Evolutionary conservation across 805 yeast genomes (phyloP).

Genomic region (Hermanozyma aechmeae): DNA sequence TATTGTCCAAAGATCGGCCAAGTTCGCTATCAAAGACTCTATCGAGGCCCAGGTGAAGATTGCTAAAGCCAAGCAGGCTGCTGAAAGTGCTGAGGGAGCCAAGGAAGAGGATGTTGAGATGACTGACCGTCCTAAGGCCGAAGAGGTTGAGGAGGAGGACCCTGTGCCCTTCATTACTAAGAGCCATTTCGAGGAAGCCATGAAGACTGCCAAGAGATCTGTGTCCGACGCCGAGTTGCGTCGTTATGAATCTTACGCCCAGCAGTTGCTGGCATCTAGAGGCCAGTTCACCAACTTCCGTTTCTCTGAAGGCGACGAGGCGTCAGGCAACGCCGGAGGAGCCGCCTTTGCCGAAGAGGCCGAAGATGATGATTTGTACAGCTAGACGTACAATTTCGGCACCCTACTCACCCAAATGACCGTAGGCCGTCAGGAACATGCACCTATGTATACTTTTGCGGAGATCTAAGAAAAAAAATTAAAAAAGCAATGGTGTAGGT

Average conservation of each 20-base stretch:
- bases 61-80: slow-evolving; percentile 31
- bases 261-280: slow-evolving; percentile 91
- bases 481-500: no score
- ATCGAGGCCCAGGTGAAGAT: slow-evolving; percentile 62
- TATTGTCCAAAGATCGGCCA: slow-evolving; percentile 97
- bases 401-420: no score
- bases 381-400: slow-evolving; percentile 7
- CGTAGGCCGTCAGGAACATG: no score
- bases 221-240: slow-evolving; percentile 96
- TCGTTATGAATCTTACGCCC: slow-evolving; percentile 97
- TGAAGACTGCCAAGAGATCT: slow-evolving; percentile 98
- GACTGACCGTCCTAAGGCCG: slow-evolving; percentile 23
- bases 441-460: no score
- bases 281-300: slow-evolving; percentile 89
- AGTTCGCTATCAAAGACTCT: slow-evolving; percentile 95
- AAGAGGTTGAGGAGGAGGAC: slow-evolving; percentile 70
- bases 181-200: slow-evolving; percentile 96
- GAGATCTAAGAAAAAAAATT: no score
- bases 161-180: slow-evolving; percentile 93
- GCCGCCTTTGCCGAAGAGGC: slow-evolving; percentile 42
- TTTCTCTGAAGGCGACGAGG: slow-evolving; percentile 54
- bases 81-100: slow-evolving; percentile 23
- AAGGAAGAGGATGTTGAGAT: slow-evolving; percentile 43
- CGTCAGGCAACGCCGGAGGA: slow-evolving; percentile 10
- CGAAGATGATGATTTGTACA: slow-evolving; percentile 22